These are phyloP conservation scores for Mallotus nudiflorus DNA, from an alignment of 345 rosid species.

Conservation along the genomic window DNA sequence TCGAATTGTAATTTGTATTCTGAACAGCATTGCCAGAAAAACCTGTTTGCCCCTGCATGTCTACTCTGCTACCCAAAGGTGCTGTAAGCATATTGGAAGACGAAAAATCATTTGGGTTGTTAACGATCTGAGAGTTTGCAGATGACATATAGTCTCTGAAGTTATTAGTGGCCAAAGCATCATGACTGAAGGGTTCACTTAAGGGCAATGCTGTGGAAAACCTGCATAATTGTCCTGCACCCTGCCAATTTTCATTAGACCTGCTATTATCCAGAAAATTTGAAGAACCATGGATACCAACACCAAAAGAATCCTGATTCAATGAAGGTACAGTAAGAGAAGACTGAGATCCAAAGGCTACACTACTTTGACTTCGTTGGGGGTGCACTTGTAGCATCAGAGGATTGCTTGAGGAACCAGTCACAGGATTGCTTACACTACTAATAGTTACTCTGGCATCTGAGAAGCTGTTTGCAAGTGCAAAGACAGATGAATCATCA, in stretches of 20 bases:
- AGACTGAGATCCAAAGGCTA: constrained; percentile 43
- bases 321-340: constrained; percentile 40
- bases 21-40: constrained; percentile 44
- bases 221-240: constrained; percentile 41
- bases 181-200: constrained; percentile 39
- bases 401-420: constrained; percentile 42
- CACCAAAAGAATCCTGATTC: constrained; percentile 40
- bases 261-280: constrained; percentile 48
- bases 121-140: constrained; percentile 34
- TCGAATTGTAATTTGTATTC: constrained; percentile 36
- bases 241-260: constrained; percentile 50
- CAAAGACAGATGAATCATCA: constrained; percentile 34
- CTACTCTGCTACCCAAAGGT: constrained; percentile 41
- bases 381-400: constrained; percentile 42
- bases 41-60: constrained; percentile 48
- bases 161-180: constrained; percentile 33
- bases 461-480: constrained; percentile 31
- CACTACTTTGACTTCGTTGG: constrained; percentile 32
- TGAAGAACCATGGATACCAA: constrained; percentile 39
- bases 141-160: constrained; percentile 30
- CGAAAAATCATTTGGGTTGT: constrained; percentile 40
- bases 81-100: constrained; percentile 37
- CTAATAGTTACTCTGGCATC: constrained; percentile 38
- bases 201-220: constrained; percentile 52
- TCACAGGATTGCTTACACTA: constrained; percentile 41